Percentiles rank a stretch among this genome's conserved stretches.
These are phyloP conservation scores for Monotropa hypopitys DNA, from an alignment of 179 eudicot genomes.

Conservation along the genomic window DNA sequence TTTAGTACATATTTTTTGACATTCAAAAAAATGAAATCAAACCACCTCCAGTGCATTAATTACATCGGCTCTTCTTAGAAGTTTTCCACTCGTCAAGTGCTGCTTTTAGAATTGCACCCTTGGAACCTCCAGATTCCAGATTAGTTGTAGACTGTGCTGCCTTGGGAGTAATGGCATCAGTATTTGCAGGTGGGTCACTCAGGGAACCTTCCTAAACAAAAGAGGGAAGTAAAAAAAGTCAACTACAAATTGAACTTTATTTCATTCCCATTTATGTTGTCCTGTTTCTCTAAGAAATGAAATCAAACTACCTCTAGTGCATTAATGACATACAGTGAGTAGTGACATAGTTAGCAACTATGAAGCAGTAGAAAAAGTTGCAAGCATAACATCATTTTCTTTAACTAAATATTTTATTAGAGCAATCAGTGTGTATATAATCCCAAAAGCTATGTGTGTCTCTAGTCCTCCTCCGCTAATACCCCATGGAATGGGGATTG, in stretches of 20 bases:
- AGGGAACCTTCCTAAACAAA: slow-evolving; percentile 41
- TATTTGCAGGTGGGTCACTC: slow-evolving; percentile 36
- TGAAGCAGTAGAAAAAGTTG: not conserved
- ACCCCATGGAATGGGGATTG: too few relatives aligned
- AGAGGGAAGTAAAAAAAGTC: not conserved
- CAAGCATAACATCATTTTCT: not conserved
- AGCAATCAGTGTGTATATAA: too few relatives aligned
- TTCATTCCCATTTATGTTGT: not conserved
- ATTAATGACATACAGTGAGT: not conserved
- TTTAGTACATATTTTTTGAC: too few relatives aligned
- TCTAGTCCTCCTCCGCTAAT: too few relatives aligned
- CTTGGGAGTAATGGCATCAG: slow-evolving; percentile 29
- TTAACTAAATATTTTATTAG: not conserved
- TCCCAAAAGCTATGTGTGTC: too few relatives aligned
- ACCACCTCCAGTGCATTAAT: too few relatives aligned
- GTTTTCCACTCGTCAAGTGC: slow-evolving; percentile 51
- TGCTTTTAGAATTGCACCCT: slow-evolving; percentile 38
- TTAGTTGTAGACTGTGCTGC: slow-evolving; percentile 21
- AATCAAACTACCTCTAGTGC: not conserved
- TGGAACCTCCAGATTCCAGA: slow-evolving; percentile 38
- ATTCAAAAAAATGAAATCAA: too few relatives aligned
- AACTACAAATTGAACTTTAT: not conserved
- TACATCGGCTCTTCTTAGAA: slow-evolving; percentile 55
- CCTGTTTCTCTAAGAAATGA: too few relatives aligned
- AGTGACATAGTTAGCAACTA: not conserved